Evolutionary conservation across 2,329 filamentous ascomycete species (phyloP).

Genomic region (Ampelomyces quisqualis): DNA sequence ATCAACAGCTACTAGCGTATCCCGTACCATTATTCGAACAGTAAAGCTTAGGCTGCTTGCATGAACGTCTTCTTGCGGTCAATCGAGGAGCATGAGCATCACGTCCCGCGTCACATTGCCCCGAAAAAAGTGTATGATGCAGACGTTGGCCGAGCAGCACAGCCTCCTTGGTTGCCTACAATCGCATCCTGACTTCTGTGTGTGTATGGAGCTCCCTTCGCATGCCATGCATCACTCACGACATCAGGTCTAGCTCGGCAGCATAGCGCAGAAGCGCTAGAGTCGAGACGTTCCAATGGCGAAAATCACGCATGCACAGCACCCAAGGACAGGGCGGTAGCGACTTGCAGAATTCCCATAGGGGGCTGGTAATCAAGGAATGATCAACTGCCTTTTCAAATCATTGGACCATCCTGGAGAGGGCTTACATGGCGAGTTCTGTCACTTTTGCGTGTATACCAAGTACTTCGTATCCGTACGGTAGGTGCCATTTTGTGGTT

Average conservation of each 20-base stretch:
- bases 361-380: no score
- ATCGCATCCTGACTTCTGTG: background rate
- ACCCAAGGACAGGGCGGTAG: slow-evolving; percentile 7
- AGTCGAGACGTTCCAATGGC: slow-evolving; percentile 30
- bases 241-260: slow-evolving; percentile 5
- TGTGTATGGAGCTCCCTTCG: slow-evolving; percentile 1
- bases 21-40: no score
- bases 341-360: slow-evolving; percentile 3
- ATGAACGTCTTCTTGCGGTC: no score
- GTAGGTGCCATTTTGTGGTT: background rate
- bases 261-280: slow-evolving; percentile 6
- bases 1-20: background rate
- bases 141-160: background rate
- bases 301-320: slow-evolving; percentile 36
- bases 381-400: no score
- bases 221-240: slow-evolving; percentile 3
- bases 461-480: no score
- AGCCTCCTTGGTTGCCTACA: background rate
- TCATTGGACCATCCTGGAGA: no score
- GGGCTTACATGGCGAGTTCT: background rate
- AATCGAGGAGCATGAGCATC: no score
- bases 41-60: no score
- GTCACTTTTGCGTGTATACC: no score
- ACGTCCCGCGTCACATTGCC: no score
- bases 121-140: no score